Conservation (phyloP, 2,329 filamentous ascomycete genomes). For the Teratosphaeria pseudoeucalypti region DNA sequence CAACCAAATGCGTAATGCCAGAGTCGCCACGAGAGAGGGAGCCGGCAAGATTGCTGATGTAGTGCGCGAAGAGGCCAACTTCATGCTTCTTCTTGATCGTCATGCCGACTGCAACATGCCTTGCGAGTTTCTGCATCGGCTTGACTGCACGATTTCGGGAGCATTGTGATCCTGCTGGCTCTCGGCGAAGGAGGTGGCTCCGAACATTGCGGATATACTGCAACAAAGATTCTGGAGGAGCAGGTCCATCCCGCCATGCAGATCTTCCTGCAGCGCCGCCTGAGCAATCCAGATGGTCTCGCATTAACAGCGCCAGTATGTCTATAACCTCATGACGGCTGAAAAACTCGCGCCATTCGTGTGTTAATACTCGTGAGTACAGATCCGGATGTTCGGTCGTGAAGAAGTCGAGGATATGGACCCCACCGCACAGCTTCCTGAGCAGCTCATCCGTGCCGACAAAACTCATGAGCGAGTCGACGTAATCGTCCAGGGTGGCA, state of each 20-base stretch:
- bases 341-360: constrained; percentile 75
- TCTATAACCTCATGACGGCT: constrained; percentile 59
- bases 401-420: constrained; percentile 94
- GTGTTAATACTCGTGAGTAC: constrained; percentile 65
- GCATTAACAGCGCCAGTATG: constrained; percentile 70
- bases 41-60: constrained; percentile 58
- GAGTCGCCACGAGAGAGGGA: constrained; percentile 33
- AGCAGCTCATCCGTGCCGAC: constrained; percentile 64
- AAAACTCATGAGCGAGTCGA: constrained; percentile 68
- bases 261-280: constrained; percentile 3
- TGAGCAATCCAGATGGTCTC: constrained; percentile 55
- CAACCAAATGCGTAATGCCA: constrained; percentile 72
- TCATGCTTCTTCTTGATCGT: constrained; percentile 93
- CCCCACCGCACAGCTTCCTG: constrained; percentile 85
- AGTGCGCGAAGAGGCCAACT: constrained; percentile 80
- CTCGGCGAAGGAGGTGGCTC: constrained; percentile 47
- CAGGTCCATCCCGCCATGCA: constrained; percentile 36
- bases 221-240: constrained; percentile 50
- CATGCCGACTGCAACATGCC: constrained; percentile 77
- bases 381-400: constrained; percentile 66
- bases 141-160: constrained; percentile 21
- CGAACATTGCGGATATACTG: constrained; percentile 64
- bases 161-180: constrained; percentile 36
- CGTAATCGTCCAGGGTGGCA: constrained; percentile 61
- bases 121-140: constrained; percentile 48